phyloP scores from a whole-genome alignment of 441 rosid genomes.

The Arabidopsis hybrid region DNA sequence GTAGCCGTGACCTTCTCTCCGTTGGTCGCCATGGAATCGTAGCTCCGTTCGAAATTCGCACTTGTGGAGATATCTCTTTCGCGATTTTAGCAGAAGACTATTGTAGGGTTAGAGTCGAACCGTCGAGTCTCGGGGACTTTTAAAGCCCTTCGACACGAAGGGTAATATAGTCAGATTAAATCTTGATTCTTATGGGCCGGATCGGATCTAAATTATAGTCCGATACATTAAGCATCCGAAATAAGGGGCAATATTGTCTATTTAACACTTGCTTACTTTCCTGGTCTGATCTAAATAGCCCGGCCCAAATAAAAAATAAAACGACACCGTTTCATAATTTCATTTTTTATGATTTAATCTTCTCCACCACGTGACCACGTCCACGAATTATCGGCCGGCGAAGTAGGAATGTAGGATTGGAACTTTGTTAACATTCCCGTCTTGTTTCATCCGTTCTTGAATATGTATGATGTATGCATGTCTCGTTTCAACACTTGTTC shows the following conservation, averaged over 20 bases:
- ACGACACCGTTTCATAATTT: neutral
- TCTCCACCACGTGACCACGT: neutral
- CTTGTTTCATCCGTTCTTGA: too few species aligned
- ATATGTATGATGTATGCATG: too few species aligned
- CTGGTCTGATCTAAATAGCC: constrained; percentile 8
- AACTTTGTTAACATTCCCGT: too few species aligned
- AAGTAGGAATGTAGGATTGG: neutral
- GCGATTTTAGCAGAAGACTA: constrained; percentile 10
- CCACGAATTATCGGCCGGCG: neutral
- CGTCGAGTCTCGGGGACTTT: neutral
- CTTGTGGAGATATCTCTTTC: constrained; percentile 33
- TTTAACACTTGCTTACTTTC: neutral
- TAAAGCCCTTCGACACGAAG: neutral
- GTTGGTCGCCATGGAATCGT: constrained; percentile 51
- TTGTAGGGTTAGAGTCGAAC: constrained; percentile 16
- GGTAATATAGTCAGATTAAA: constrained; percentile 5
- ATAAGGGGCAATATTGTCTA: neutral
- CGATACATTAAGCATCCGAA: neutral
- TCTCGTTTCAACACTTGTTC: neutral
- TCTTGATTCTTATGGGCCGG: neutral
- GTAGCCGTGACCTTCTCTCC: constrained; percentile 45
- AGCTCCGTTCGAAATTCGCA: constrained; percentile 26
- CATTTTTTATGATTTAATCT: too few species aligned
- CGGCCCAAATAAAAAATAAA: neutral
- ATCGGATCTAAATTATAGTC: constrained; percentile 7